These are phyloP conservation scores for Tuber aestivum DNA, from an alignment of 495 filamentous ascomycete genomes.

Conservation along the genomic window DNA sequence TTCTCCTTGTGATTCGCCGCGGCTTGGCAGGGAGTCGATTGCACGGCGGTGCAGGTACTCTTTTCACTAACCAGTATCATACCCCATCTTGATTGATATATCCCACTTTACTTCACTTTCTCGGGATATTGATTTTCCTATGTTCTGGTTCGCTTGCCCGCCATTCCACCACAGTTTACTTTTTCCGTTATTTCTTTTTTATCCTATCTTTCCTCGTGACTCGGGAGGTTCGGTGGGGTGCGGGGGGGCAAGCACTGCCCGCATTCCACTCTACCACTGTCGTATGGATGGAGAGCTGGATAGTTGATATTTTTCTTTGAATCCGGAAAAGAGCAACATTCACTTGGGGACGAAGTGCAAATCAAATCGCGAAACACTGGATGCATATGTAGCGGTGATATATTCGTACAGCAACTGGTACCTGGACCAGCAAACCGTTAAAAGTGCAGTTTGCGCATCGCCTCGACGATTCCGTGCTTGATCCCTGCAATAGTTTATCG, in stretches of 20 bases:
- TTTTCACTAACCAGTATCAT: not conserved
- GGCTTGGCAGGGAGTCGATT: not conserved
- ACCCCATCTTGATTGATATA: not conserved
- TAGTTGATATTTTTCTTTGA: not conserved
- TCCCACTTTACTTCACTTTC: slow-evolving; percentile 3
- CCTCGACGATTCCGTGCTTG: not conserved
- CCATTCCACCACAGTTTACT: not conserved
- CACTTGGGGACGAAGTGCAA: not conserved
- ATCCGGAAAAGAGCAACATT: not conserved
- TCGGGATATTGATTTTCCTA: slow-evolving; percentile 3
- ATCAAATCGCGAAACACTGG: not conserved
- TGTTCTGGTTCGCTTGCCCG: not conserved
- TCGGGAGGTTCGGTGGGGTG: not conserved
- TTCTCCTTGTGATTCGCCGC: not conserved
- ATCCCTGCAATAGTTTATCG: slow-evolving; percentile 4
- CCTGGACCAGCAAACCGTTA: slow-evolving; percentile 3
- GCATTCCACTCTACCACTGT: not conserved
- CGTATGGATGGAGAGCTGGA: not conserved
- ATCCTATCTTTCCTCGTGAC: not conserved
- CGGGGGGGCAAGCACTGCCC: not conserved
- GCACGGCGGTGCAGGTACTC: not conserved
- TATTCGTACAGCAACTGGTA: not conserved
- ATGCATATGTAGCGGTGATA: slow-evolving; percentile 3
- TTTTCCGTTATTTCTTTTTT: not conserved
- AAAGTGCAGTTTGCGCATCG: slow-evolving; percentile 6